These are phyloP conservation scores for Pholiota conissans DNA, from an alignment of 768 basidiomycete genomes.

Conservation along the genomic window DNA sequence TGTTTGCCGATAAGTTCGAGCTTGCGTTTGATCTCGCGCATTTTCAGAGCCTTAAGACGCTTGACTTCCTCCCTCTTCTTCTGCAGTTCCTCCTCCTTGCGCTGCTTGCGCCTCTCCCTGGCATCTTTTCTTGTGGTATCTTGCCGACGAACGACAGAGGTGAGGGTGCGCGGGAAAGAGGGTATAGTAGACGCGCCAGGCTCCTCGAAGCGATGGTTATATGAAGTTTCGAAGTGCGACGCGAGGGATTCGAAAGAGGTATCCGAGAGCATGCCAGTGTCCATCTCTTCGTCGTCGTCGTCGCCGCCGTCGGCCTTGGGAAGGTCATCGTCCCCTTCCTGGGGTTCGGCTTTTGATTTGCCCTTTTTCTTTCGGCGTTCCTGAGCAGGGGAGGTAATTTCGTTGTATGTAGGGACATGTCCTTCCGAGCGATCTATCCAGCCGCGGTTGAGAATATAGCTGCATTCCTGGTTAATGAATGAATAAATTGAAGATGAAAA, in stretches of 20 bases:
- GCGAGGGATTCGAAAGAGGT: constrained; percentile 80
- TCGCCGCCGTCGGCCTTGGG: constrained; percentile 21
- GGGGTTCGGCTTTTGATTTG: constrained; percentile 34
- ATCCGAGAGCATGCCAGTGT: constrained; percentile 34
- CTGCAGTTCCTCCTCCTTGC: constrained; percentile 76
- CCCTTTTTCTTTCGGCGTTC: constrained; percentile 27
- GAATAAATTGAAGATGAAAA: not conserved
- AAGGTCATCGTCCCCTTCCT: constrained; percentile 17
- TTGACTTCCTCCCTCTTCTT: constrained; percentile 80
- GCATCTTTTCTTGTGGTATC: constrained; percentile 83
- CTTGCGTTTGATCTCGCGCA: constrained; percentile 76
- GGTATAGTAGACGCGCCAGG: constrained; percentile 56
- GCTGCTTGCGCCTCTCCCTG: constrained; percentile 71
- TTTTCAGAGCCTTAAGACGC: constrained; percentile 80
- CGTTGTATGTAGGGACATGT: constrained; percentile 82
- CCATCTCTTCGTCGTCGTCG: constrained; percentile 53
- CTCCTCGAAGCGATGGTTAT: constrained; percentile 98
- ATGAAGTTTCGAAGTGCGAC: constrained; percentile 92
- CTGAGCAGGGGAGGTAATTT: constrained; percentile 53
- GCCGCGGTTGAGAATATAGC: constrained; percentile 95
- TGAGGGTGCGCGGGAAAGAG: constrained; percentile 76
- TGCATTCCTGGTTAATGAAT: constrained; percentile 27
- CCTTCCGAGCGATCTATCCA: constrained; percentile 86
- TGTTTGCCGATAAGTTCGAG: constrained; percentile 72
- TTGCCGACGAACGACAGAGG: constrained; percentile 64